Base-by-base conservation (phyloP, 2,329 filamentous ascomycete genomes). In the Cordyceps pruinosa region DNA sequence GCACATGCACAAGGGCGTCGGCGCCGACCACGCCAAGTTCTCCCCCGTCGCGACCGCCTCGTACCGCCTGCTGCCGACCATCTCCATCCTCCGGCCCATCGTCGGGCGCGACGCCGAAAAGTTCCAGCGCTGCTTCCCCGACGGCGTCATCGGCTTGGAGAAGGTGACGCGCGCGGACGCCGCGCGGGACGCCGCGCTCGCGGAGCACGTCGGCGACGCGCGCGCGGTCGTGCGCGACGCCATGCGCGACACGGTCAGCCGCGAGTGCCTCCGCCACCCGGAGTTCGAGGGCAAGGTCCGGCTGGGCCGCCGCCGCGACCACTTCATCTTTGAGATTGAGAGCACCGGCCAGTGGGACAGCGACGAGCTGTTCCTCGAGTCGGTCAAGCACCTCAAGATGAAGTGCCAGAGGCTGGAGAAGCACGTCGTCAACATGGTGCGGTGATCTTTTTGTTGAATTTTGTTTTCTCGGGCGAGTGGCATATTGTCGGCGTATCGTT, bases 251-350 rank as follows among this genome's bases (percentile, higher is more conserved):
- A 97, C 93, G 0, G 93, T 99, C 60, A 95, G 89, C 73, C 84
- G 94, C 63, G 95, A 99, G 75, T 94, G 88, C 67, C 74, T 99
- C 68, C 85, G 94, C 50, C 93, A 99, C 70, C 80, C 86, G 26
- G 94, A 97, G 74, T 97, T 99, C 75, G 84, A 94, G 73, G 89
- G 86, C 69, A 99, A 97, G 78, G 94, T 99, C 62, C 92, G 91
- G 78, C 83, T 99, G 32, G 94, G 94, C 44, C 82, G 95, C 56
- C 78, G 91, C 65, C 81, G 91, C 62, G 94, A 99, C 71, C 95
- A 99, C 75, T 99, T 99, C 72, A 97, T 99, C 73, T 99, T 94
- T 79, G 88, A 85, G 56, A 81, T 99, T 35, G 94, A 99, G 78
- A 97, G 92, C 77, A 87, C 90, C 0, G 95, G 94, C 6, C 94